phyloP scores from a whole-genome alignment of 1,139 yeast species.

The Debaryomyces psychrophilus region DNA sequence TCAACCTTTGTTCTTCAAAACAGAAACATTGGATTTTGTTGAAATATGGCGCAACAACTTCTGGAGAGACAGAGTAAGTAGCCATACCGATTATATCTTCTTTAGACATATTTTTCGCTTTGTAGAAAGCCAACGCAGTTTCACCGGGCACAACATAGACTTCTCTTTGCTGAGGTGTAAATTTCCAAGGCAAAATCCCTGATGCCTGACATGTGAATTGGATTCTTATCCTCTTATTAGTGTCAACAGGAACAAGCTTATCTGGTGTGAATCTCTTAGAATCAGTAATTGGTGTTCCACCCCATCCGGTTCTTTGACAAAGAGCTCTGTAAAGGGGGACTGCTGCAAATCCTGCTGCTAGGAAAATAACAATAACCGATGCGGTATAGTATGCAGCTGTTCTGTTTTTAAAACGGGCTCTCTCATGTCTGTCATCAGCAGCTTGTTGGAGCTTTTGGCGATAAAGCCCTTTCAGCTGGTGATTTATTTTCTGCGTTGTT shows the following conservation, averaged over 20 bases:
- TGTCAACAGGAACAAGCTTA: slow-evolving; percentile 84
- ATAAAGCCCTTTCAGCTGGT: not conserved
- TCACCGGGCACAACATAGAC: slow-evolving; percentile 96
- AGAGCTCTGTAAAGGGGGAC: slow-evolving; percentile 92
- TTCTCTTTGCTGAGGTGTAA: slow-evolving; percentile 92
- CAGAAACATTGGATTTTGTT: slow-evolving; percentile 97
- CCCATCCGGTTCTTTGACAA: slow-evolving; percentile 95
- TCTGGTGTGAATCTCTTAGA: slow-evolving; percentile 79
- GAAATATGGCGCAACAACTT: slow-evolving; percentile 93
- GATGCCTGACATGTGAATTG: slow-evolving; percentile 92
- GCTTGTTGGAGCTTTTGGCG: slow-evolving; percentile 9
- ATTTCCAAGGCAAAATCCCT: slow-evolving; percentile 92
- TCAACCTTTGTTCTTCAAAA: slow-evolving; percentile 91
- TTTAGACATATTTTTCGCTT: slow-evolving; percentile 82
- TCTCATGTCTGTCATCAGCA: slow-evolving; percentile 30
- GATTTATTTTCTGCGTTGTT: not conserved
- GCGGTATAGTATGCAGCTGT: slow-evolving; percentile 74
- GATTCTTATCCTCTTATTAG: slow-evolving; percentile 77
- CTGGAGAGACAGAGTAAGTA: slow-evolving; percentile 94
- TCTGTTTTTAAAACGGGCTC: slow-evolving; percentile 36
- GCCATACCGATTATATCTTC: slow-evolving; percentile 98
- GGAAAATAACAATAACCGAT: slow-evolving; percentile 69
- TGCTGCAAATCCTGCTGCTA: slow-evolving; percentile 85
- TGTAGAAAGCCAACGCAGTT: slow-evolving; percentile 94
- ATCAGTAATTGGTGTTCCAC: slow-evolving; percentile 94